phyloP scores from a whole-genome alignment of 306 rosid species.

The Myrica gale region DNA sequence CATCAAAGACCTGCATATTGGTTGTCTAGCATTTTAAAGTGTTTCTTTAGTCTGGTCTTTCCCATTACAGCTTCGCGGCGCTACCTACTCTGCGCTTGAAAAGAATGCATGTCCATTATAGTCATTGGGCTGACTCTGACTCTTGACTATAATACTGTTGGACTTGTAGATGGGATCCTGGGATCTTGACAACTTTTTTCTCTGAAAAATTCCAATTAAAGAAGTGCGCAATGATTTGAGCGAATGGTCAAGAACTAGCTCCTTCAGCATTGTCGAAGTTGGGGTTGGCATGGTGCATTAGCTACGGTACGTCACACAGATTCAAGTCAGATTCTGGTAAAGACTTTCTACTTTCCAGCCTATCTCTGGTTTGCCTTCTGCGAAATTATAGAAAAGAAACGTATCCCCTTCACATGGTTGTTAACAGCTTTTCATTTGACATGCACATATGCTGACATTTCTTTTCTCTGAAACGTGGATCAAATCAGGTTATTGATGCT shows the following conservation, averaged over 20 bases:
- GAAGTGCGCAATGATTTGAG: slow-evolving; percentile 4
- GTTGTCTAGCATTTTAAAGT: no score
- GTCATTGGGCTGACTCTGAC: no score
- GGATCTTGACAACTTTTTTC: slow-evolving; percentile 1
- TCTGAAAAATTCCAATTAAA: slow-evolving; percentile 24
- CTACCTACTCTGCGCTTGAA: no score
- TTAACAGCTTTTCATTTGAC: neutral
- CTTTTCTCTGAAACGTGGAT: neutral
- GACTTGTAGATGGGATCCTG: no score
- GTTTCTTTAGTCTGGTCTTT: no score
- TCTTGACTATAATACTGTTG: no score
- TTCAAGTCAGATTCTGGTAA: neutral
- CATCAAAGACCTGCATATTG: no score
- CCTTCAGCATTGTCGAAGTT: slow-evolving; percentile 18
- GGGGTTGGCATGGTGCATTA: slow-evolving; percentile 15
- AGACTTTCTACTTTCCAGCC: slow-evolving; percentile 31
- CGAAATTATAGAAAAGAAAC: neutral
- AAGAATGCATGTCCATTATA: no score
- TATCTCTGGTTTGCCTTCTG: slow-evolving; percentile 6
- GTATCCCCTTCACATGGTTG: neutral
- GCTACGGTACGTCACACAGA: slow-evolving; percentile 1
- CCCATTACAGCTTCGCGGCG: no score
- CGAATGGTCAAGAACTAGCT: neutral
- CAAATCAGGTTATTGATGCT: neutral
- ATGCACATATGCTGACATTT: neutral